A percentile compares a stretch with the other conserved stretches of the same genome.
Conservation (phyloP, 192 early-diverging fungal species). For the Polychytrium aggregatum region DNA sequence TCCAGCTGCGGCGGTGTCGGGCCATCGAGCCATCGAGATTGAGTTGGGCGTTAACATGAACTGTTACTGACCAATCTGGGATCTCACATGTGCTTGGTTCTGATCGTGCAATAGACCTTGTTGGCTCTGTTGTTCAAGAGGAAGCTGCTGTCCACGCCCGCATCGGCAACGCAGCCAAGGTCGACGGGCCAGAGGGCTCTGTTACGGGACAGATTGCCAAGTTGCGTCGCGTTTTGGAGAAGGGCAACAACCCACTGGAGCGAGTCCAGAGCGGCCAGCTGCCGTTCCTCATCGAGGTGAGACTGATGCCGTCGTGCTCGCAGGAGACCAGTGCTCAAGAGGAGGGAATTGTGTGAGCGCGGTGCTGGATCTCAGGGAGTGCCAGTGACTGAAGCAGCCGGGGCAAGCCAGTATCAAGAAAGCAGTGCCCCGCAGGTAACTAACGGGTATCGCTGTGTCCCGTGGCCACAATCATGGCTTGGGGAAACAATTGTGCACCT, state of each 20-base stretch:
- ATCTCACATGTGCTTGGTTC: too few species aligned
- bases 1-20: too few species aligned
- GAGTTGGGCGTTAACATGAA: too few species aligned
- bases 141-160: slow-evolving; percentile 47
- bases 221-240: neutral
- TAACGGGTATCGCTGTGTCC: too few species aligned
- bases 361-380: neutral
- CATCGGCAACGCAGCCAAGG: slow-evolving; percentile 31
- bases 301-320: neutral
- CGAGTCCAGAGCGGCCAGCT: slow-evolving; percentile 1
- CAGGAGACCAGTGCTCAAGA: neutral
- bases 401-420: too few species aligned
- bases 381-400: too few species aligned
- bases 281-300: slow-evolving; percentile 1
- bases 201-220: slow-evolving; percentile 22
- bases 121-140: slow-evolving; percentile 30
- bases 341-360: neutral
- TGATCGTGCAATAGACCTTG: too few species aligned
- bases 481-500: too few species aligned
- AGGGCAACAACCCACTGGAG: neutral
- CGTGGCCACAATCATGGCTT: too few species aligned
- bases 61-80: too few species aligned
- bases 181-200: slow-evolving; percentile 3
- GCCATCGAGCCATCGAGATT: too few species aligned
- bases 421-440: too few species aligned